phyloP scores from a whole-genome alignment of 75 land plant genomes.

The Cryptomeria japonica region DNA sequence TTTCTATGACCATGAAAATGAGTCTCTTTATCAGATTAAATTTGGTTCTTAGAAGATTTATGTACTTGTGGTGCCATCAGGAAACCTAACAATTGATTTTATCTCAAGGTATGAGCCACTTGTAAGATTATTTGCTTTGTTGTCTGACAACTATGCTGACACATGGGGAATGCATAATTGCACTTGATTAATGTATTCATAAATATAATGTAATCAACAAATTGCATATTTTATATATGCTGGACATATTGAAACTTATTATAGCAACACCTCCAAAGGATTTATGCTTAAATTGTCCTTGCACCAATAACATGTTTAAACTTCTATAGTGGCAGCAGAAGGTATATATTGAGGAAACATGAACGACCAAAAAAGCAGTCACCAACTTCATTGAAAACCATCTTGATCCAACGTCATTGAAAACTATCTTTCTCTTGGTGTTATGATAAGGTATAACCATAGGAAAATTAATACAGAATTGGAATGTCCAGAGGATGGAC shows the following conservation, averaged over 20 bases:
- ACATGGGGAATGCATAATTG: neutral
- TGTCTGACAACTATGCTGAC: neutral
- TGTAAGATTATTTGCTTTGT: neutral
- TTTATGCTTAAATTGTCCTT: neutral
- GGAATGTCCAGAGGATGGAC: neutral
- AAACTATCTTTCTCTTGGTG: neutral
- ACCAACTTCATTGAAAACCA: neutral
- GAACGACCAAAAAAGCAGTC: neutral
- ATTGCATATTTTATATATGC: neutral
- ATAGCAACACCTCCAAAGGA: neutral
- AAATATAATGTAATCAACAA: neutral
- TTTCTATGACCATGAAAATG: constrained; percentile 27
- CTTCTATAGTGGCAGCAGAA: neutral
- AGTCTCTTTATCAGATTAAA: constrained; percentile 32
- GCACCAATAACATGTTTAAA: neutral
- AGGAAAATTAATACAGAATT: neutral
- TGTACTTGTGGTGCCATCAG: neutral
- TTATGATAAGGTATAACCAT: neutral
- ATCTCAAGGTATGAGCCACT: neutral
- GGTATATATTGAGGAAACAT: neutral
- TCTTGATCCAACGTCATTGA: neutral
- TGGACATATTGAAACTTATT: neutral
- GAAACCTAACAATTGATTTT: neutral
- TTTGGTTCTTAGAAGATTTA: neutral
- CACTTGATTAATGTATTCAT: neutral